phyloP scores from a whole-genome alignment of 2,329 filamentous ascomycete genomes.

The Neonectria sp. region DNA sequence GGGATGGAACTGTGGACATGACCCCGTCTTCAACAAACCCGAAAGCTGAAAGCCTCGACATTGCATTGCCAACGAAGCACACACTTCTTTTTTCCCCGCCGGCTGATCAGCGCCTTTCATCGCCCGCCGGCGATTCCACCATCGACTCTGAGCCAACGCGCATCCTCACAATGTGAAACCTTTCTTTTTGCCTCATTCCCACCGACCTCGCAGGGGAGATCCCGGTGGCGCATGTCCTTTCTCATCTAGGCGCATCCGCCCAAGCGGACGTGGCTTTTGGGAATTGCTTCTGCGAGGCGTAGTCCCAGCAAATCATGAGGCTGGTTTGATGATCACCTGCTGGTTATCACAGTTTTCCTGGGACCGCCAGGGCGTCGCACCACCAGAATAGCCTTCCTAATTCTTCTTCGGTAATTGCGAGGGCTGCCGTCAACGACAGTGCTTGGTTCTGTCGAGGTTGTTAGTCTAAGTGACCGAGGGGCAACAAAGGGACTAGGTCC shows the following conservation, averaged over 20 bases:
- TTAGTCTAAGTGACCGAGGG: constrained; percentile 15
- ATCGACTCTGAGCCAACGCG: constrained; percentile 1
- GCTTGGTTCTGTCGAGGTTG: constrained; percentile 2
- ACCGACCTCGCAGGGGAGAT: constrained; percentile 16
- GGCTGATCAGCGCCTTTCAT: neutral
- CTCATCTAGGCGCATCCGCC: constrained; percentile 37
- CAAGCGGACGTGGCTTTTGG: constrained; percentile 34
- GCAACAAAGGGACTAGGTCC: constrained; percentile 25
- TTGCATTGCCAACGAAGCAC: constrained; percentile 9
- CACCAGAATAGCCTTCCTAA: constrained; percentile 11
- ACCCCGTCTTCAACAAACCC: neutral
- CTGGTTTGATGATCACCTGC: constrained; percentile 19
- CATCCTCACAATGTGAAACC: neutral
- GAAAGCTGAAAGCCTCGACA: constrained; percentile 26
- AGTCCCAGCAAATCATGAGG: constrained; percentile 35
- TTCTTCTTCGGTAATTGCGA: constrained; percentile 16
- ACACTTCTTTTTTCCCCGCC: constrained; percentile 5
- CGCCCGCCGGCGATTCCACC: constrained; percentile 4
- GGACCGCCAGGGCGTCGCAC: constrained; percentile 6
- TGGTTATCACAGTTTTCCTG: constrained; percentile 5
- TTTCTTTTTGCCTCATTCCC: constrained; percentile 17
- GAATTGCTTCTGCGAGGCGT: constrained; percentile 27
- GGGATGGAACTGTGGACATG: constrained; percentile 8
- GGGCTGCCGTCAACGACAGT: constrained; percentile 14
- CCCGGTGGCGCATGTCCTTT: constrained; percentile 26